Conservation (phyloP, 164 flowering plant species). For the Stephania japonica region DNA sequence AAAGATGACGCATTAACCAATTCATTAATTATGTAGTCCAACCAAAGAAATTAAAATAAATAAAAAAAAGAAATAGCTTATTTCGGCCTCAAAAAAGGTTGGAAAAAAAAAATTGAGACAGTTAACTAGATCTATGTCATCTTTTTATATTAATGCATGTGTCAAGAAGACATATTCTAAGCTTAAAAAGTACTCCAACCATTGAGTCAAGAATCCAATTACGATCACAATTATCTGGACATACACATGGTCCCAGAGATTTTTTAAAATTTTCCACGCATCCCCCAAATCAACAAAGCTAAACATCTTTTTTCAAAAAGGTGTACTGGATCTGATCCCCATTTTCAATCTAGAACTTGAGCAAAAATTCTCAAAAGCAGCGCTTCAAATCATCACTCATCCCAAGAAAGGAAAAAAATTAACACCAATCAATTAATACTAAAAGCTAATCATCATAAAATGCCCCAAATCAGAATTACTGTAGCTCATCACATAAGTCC, state of each 20-base stretch:
- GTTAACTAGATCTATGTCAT: not conserved
- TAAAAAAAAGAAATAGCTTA: not conserved
- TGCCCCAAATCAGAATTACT: no score
- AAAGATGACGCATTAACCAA: no score
- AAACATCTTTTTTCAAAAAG: not conserved
- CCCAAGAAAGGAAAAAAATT: not conserved
- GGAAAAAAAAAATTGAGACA: not conserved
- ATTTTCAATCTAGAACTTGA: not conserved
- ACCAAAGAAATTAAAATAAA: not conserved
- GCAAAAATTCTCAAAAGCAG: not conserved
- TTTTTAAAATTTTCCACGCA: not conserved
- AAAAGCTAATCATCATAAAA: not conserved
- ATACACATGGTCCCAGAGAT: not conserved
- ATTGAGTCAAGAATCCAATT: not conserved
- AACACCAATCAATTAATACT: not conserved
- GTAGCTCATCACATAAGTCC: no score
- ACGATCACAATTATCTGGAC: no score
- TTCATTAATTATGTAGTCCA: not conserved
- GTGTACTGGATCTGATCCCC: not conserved
- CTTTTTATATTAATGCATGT: not conserved
- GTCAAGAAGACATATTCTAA: slow-evolving; percentile 4
- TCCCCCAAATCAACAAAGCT: not conserved
- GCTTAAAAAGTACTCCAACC: not conserved
- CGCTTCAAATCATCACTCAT: not conserved
- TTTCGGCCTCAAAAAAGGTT: not conserved